Percentiles rank a stretch among this genome's conserved stretches.
These are phyloP conservation scores for Plasmodium knowlesi DNA, from an alignment of 169 alveolate genomes.

Conservation along the genomic window DNA sequence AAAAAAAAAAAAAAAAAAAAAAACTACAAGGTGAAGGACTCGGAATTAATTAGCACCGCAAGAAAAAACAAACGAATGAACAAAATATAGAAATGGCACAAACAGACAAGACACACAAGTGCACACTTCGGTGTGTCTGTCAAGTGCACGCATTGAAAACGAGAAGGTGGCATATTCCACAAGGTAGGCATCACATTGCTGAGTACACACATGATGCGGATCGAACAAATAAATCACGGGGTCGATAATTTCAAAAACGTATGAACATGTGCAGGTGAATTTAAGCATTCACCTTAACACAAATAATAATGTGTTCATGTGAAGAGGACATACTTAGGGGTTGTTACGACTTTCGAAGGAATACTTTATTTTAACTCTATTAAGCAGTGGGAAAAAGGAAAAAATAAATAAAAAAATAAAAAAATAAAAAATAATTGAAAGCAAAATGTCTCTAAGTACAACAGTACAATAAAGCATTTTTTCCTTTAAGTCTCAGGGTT, in stretches of 20 bases:
- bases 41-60: not conserved
- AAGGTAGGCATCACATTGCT: not conserved
- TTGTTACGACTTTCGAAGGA: not conserved
- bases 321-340: not conserved
- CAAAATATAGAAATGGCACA: not conserved
- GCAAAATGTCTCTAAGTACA: slow-evolving; percentile 2
- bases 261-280: not conserved
- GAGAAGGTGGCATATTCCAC: not conserved
- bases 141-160: not conserved
- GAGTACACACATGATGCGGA: not conserved
- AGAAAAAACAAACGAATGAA: not conserved
- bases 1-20: not conserved
- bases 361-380: not conserved
- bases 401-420: not conserved
- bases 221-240: not conserved
- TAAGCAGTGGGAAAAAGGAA: not conserved
- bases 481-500: not conserved
- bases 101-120: not conserved
- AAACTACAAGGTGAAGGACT: not conserved
- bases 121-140: not conserved
- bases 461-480: slow-evolving; percentile 1
- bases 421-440: slow-evolving; percentile 2
- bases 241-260: not conserved
- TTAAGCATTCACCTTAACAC: not conserved
- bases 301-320: not conserved